Base-by-base conservation (phyloP, 306 rosid species). In the Vachellia pachyceras region DNA sequence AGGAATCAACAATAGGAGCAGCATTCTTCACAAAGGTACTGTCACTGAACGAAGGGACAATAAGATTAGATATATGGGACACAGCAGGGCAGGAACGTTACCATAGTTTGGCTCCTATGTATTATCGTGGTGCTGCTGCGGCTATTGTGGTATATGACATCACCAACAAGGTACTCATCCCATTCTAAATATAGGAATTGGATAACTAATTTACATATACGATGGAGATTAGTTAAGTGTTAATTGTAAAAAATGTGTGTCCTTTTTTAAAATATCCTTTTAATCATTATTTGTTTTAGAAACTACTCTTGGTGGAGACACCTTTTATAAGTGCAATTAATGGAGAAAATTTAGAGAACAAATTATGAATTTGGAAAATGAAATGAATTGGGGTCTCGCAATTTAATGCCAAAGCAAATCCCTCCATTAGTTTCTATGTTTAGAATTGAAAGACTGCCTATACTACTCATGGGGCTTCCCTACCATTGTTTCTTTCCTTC, bases 91-190 rank as follows among this genome's bases (percentile, higher is more conserved):
- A 93, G 77, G 98, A 93, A 58, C 70, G 98, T 37, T 93, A 93
- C 85, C 98, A 93, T 65, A 93, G 98, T 83, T 85, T 93, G 88
- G 98, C 98, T 80, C 98, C 98, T 22, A 93, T 93, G 98, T 93
- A 93, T 73, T 93, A 93, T 77, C 97, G 98, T 0, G 98, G 98
- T 58, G 97, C 98, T 7, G 97, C 97, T 39, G 93, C 97, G 3
- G 93, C 97, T 9, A 86, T 93, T 10, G 90, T 93, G 57, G 93
- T 90, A 1, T 93, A 93, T 55, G 97, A 93, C 78, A 86, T 91
- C 79, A 88, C 97, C 73, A 87, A 84, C 86, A 83, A 66, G 89
- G 89, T 86, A 82, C 74, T 49, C 55, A 15, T 15, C 55, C 6
- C 2, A 7, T 47, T 5, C 15, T 47, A 12, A 47, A 47, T 47